A percentile compares a stretch with the other conserved stretches of the same genome.
phyloP scores from a whole-genome alignment of 1,284 basidiomycete species.

The Ceratobasidium sp. region DNA sequence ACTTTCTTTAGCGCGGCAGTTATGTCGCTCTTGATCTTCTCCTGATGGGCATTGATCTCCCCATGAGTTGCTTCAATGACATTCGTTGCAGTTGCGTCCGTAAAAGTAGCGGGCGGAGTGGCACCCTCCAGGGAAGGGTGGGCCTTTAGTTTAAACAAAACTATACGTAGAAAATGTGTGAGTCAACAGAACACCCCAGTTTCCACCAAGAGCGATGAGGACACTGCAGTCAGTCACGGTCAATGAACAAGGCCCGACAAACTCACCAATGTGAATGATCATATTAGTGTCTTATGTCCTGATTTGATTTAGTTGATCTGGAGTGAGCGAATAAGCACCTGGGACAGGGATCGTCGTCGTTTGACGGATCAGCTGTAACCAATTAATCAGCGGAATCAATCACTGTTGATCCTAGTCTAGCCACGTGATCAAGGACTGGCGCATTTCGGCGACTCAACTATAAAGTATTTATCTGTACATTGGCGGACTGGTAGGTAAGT shows the following conservation, averaged over 20 bases:
- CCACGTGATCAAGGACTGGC: slow-evolving; percentile 21
- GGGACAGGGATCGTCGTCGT: slow-evolving; percentile 6
- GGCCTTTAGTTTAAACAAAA: slow-evolving; percentile 27
- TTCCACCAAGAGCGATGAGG: background rate
- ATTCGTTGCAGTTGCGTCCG: slow-evolving; percentile 21
- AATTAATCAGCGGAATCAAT: background rate
- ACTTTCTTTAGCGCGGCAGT: slow-evolving; percentile 24
- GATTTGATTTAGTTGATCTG: background rate
- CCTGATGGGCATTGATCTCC: slow-evolving; percentile 10
- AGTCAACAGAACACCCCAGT: background rate
- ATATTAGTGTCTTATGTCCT: background rate
- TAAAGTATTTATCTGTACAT: too few species aligned
- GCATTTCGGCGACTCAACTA: too few species aligned
- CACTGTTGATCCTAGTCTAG: background rate
- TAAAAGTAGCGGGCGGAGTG: slow-evolving; percentile 8
- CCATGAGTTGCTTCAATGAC: slow-evolving; percentile 26
- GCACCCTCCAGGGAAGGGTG: slow-evolving; percentile 6
- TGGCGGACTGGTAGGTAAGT: too few species aligned
- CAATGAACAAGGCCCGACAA: background rate
- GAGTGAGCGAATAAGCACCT: slow-evolving; percentile 13
- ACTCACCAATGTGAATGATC: slow-evolving; percentile 39
- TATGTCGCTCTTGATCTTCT: slow-evolving; percentile 6
- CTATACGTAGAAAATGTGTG: background rate
- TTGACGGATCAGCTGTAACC: background rate
- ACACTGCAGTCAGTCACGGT: background rate